phyloP scores from a whole-genome alignment of 768 basidiomycete species.

The Termitomyces sp. region DNA sequence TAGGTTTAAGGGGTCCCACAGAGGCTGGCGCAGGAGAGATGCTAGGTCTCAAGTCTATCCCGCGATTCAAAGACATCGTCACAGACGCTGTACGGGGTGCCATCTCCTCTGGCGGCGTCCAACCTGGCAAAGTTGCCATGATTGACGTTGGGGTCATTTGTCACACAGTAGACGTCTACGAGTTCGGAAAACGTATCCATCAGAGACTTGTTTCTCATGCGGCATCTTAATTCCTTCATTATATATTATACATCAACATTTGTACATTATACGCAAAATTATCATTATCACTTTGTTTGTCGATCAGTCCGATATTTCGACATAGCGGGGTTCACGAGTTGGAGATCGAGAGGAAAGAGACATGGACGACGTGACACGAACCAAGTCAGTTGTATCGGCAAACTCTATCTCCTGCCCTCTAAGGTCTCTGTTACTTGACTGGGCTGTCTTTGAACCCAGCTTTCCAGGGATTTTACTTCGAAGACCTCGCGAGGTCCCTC shows the following conservation, averaged over 20 bases:
- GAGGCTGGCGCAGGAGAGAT: slow-evolving; percentile 13
- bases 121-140: slow-evolving; percentile 45
- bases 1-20: slow-evolving; percentile 13
- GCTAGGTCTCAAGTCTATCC: slow-evolving; percentile 57
- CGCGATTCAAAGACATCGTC: slow-evolving; percentile 53
- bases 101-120: slow-evolving; percentile 27
- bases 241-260: not conserved
- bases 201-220: slow-evolving; percentile 13
- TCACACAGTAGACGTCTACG: slow-evolving; percentile 43
- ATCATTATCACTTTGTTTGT: not conserved
- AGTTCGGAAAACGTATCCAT: slow-evolving; percentile 45
- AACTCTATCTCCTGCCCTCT: not conserved
- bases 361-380: slow-evolving; percentile 17
- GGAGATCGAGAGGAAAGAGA: slow-evolving; percentile 15
- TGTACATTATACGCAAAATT: slow-evolving; percentile 2
- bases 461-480: not conserved
- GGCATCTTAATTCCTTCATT: not conserved
- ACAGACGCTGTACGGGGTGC: slow-evolving; percentile 46
- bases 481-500: not conserved
- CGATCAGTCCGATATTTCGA: slow-evolving; percentile 24
- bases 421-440: not conserved
- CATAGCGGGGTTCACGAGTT: slow-evolving; percentile 1
- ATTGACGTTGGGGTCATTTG: slow-evolving; percentile 68
- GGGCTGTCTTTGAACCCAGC: not conserved
- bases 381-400: not conserved